Evolutionary conservation across 2,329 filamentous ascomycete genomes (phyloP).

Genomic region (Ambrosiella xylebori): DNA sequence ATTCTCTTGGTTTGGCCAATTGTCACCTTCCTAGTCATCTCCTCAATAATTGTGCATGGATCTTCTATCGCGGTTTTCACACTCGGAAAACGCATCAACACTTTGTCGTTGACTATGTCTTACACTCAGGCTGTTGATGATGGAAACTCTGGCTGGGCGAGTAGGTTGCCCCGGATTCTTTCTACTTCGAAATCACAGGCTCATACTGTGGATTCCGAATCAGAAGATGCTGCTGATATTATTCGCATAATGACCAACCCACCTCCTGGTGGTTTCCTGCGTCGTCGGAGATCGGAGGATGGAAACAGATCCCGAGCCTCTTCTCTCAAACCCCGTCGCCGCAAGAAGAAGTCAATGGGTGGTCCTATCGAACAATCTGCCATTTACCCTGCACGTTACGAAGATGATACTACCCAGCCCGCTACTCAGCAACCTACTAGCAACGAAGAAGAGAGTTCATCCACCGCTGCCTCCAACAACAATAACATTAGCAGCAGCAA

Average conservation of each 20-base stretch:
- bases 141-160: slow-evolving; percentile 80
- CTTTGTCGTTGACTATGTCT: slow-evolving; percentile 82
- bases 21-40: slow-evolving; percentile 80
- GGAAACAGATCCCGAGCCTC: slow-evolving; percentile 12
- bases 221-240: slow-evolving; percentile 29
- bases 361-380: slow-evolving; percentile 83
- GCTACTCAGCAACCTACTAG: neutral
- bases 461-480: slow-evolving; percentile 3
- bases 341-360: slow-evolving; percentile 52
- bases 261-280: slow-evolving; percentile 59
- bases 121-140: slow-evolving; percentile 85
- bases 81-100: slow-evolving; percentile 95
- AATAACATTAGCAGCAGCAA: neutral
- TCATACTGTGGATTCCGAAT: slow-evolving; percentile 66
- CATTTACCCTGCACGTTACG: slow-evolving; percentile 46
- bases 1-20: slow-evolving; percentile 90
- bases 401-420: neutral
- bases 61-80: slow-evolving; percentile 98
- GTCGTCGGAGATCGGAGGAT: slow-evolving; percentile 31
- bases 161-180: slow-evolving; percentile 58
- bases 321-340: slow-evolving; percentile 36
- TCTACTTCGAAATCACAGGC: slow-evolving; percentile 63
- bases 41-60: slow-evolving; percentile 87
- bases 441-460: neutral
- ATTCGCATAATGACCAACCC: slow-evolving; percentile 33